Evolutionary conservation across 768 basidiomycete species (phyloP).

Genomic region (Boletus huronensis): DNA sequence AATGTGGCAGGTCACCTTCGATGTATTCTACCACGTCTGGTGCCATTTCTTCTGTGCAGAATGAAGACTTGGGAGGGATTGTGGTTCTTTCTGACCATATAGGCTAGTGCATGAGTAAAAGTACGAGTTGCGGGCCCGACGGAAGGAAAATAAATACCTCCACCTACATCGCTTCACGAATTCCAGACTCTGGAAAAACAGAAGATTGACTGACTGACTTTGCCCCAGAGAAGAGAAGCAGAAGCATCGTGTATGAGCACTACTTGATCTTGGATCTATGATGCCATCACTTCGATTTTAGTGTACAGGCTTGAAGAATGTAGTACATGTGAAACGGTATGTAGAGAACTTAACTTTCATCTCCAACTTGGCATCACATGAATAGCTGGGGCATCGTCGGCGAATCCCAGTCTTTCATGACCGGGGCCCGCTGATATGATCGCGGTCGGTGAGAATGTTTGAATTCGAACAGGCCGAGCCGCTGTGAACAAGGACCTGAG

Average conservation of each 20-base stretch:
- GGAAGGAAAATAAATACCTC: not conserved
- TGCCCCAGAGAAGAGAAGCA: not conserved
- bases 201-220: not conserved
- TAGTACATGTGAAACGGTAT: not conserved
- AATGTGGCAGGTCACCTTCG: not conserved
- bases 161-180: not conserved
- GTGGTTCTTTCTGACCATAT: not conserved
- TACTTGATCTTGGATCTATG: not conserved
- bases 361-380: not conserved
- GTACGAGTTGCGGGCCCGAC: not conserved
- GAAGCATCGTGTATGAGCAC: too few species aligned
- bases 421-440: conserved; percentile 4
- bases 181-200: not conserved
- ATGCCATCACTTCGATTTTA: not conserved
- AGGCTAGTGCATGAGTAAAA: not conserved
- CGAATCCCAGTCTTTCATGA: not conserved
- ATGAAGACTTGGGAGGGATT: not conserved
- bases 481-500: not conserved
- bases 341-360: not conserved
- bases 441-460: conserved; percentile 8
- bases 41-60: not conserved
- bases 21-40: not conserved
- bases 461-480: not conserved
- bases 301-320: not conserved
- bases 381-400: too few species aligned